These are phyloP conservation scores for Arthrinium puccinioides DNA, from an alignment of 2,329 filamentous ascomycete genomes.

Conservation along the genomic window DNA sequence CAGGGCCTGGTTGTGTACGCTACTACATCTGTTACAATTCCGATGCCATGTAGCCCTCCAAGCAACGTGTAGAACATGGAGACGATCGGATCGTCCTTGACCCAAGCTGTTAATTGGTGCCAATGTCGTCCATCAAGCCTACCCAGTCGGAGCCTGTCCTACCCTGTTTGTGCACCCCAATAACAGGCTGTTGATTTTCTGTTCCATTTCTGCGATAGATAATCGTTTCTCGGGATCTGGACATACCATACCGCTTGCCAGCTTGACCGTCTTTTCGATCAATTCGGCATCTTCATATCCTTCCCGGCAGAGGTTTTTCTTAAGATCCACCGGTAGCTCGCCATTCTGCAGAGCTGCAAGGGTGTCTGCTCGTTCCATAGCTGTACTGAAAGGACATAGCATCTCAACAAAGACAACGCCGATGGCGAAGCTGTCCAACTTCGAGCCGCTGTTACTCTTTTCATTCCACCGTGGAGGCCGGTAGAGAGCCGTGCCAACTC, in stretches of 20 bases:
- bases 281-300: slow-evolving; percentile 10
- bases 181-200: not conserved
- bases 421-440: slow-evolving; percentile 53
- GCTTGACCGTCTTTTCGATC: slow-evolving; percentile 8
- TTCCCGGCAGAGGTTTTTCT: slow-evolving; percentile 5
- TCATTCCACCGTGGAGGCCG: slow-evolving; percentile 35
- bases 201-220: slow-evolving; percentile 12
- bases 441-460: slow-evolving; percentile 32
- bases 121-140: too few relatives aligned
- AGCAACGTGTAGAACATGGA: too few relatives aligned
- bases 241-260: slow-evolving; percentile 16
- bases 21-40: too few relatives aligned
- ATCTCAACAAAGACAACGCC: slow-evolving; percentile 57
- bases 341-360: slow-evolving; percentile 17
- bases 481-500: slow-evolving; percentile 58
- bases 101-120: too few relatives aligned
- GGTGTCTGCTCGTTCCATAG: slow-evolving; percentile 36
- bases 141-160: too few relatives aligned
- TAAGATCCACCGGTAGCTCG: slow-evolving; percentile 10
- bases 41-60: too few relatives aligned
- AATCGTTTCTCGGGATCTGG: slow-evolving; percentile 15
- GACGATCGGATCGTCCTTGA: too few relatives aligned
- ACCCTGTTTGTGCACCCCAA: too few relatives aligned
- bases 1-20: too few relatives aligned
- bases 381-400: slow-evolving; percentile 44